Evolutionary conservation across 495 filamentous ascomycete species (phyloP).

Genomic region (Neurospora sp.): DNA sequence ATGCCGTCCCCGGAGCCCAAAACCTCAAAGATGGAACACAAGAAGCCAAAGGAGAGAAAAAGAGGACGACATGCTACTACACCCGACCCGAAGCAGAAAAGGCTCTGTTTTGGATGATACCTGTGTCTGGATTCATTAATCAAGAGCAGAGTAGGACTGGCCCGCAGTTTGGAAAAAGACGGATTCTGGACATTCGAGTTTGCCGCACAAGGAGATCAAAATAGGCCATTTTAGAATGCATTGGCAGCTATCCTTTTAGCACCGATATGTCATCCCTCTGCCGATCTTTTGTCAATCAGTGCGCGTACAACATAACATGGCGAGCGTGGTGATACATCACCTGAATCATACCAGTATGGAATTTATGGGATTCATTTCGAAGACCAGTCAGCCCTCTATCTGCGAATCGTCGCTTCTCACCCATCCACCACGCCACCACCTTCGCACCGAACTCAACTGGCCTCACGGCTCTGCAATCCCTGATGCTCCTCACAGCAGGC

Average conservation of each 20-base stretch:
- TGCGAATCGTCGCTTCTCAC: neutral
- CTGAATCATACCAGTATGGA: neutral
- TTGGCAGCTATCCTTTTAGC: neutral
- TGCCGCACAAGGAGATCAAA: neutral
- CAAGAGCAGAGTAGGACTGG: neutral
- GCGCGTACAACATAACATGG: neutral
- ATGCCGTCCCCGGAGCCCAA: slow-evolving; percentile 4
- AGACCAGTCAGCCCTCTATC: neutral
- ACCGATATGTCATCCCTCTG: neutral
- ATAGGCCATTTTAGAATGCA: neutral
- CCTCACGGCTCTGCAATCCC: neutral
- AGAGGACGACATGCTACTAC: slow-evolving; percentile 14
- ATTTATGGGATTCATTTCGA: neutral
- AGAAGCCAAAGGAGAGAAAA: slow-evolving; percentile 26
- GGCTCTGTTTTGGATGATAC: slow-evolving; percentile 30
- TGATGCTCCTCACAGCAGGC: neutral
- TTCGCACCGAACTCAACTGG: neutral
- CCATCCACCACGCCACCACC: neutral
- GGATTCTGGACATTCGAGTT: neutral
- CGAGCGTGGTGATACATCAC: neutral
- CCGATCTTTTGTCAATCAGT: neutral
- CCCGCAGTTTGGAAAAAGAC: neutral
- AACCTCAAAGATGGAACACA: slow-evolving; percentile 18
- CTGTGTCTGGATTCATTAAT: neutral
- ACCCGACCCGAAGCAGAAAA: slow-evolving; percentile 35